A percentile compares a stretch with the other conserved stretches of the same genome.
These are phyloP conservation scores for Teunomyces lycoperdinae DNA, from an alignment of 805 yeast genomes.

Conservation along the genomic window DNA sequence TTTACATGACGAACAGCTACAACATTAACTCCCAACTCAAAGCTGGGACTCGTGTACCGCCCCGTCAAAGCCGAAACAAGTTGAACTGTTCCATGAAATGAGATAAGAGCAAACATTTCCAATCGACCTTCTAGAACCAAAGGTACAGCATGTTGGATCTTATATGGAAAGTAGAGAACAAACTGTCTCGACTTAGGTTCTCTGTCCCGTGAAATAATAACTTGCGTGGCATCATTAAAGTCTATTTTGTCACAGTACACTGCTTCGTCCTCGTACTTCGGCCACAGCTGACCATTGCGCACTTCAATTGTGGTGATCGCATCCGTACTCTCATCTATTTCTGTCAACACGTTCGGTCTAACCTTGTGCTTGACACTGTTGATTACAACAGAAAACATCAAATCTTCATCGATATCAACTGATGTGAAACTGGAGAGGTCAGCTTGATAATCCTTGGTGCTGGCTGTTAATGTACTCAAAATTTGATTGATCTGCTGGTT, in stretches of 20 bases:
- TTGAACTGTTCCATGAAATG: conserved; percentile 57
- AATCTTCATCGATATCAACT: conserved; percentile 35
- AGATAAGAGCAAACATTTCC: conserved; percentile 50
- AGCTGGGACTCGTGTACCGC: conserved; percentile 40
- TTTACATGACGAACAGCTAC: conserved; percentile 34
- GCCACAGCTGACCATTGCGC: conserved; percentile 43
- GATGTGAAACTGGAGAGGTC: conserved; percentile 26
- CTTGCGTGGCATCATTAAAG: conserved; percentile 43
- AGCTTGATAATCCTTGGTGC: conserved; percentile 18
- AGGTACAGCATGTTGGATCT: conserved; percentile 47
- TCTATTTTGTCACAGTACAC: conserved; percentile 39
- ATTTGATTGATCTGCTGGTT: conserved; percentile 30
- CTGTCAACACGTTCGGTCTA: conserved; percentile 6
- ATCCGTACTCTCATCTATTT: background rate
- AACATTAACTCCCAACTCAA: conserved; percentile 52
- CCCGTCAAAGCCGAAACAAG: conserved; percentile 46
- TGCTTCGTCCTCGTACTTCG: conserved; percentile 35
- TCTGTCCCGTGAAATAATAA: conserved; percentile 42
- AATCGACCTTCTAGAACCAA: conserved; percentile 27
- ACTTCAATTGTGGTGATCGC: conserved; percentile 35
- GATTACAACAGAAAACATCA: conserved; percentile 35
- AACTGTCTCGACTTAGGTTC: conserved; percentile 27
- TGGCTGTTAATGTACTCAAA: conserved; percentile 22
- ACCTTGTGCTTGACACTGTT: conserved; percentile 27
- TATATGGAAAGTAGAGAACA: conserved; percentile 44